Evolutionary conservation across 31 red algal genomes (phyloP).

Genomic region (Endocladia muricata): DNA sequence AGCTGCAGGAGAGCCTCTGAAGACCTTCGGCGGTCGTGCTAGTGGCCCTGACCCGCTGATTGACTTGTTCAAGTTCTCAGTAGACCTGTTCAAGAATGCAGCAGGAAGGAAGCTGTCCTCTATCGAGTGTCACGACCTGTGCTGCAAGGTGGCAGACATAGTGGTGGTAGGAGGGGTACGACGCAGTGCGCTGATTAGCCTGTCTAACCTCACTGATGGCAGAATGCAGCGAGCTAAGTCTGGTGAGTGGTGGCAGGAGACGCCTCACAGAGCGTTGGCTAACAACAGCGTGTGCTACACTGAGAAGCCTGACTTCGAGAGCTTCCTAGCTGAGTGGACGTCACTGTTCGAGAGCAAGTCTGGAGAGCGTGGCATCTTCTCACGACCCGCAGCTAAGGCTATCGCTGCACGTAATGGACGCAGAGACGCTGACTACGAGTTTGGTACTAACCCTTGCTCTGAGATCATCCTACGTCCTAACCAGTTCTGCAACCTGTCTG

Average conservation of each 20-base stretch:
- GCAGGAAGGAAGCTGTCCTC: not conserved
- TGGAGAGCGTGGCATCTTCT: too few relatives aligned
- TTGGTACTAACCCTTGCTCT: too few relatives aligned
- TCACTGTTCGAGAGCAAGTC: too few relatives aligned
- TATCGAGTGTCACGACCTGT: not conserved
- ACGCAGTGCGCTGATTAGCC: not conserved
- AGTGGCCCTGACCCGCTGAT: slow-evolving; percentile 5
- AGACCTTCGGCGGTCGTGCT: slow-evolving; percentile 6
- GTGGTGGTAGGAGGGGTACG: slow-evolving; percentile 16
- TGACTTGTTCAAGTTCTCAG: not conserved
- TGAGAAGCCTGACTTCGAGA: not conserved
- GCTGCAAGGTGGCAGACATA: slow-evolving; percentile 3
- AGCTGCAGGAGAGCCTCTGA: not conserved
- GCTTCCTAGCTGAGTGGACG: not conserved
- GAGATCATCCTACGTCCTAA: too few relatives aligned
- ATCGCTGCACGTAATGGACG: too few relatives aligned
- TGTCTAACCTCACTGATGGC: not conserved
- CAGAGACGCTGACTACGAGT: too few relatives aligned
- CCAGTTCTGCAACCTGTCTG: too few relatives aligned
- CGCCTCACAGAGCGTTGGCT: not conserved
- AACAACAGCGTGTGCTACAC: slow-evolving; percentile 1
- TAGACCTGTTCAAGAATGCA: not conserved
- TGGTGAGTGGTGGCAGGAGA: slow-evolving; percentile 8
- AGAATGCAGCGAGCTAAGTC: not conserved
- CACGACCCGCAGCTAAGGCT: too few relatives aligned